Base-by-base conservation (phyloP, 306 rosid species). In the Pueraria montana region DNA sequence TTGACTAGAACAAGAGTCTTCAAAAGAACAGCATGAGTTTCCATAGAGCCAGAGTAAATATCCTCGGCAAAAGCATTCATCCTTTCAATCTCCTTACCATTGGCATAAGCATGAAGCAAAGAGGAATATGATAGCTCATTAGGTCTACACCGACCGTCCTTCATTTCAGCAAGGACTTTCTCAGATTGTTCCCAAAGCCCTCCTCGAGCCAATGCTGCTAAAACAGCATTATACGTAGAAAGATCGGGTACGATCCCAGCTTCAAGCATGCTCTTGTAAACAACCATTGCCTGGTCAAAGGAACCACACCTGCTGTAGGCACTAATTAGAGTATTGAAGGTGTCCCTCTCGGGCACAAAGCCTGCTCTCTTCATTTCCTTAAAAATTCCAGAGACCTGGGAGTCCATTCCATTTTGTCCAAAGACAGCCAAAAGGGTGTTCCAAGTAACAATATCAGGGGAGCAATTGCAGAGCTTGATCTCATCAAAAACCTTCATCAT, bases 311-410 rank as follows among this genome's bases (percentile, higher is more conserved):
- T 85, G 88, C 96, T 96, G 87, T 93, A 96, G 20, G 98, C 94
- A 88, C 99, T 86, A 49, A 96, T 92, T 6, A 96, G 83, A 23
- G 96, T 93, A 83, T 96, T 93, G 80, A 92, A 93, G 56, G 99
- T 93, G 82, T 93, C 97, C 87, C 97, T 88, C 86, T 96, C 97
- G 0, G 98, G 92, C 45, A 93, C 91, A 91, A 96, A 96, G 46
- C 99, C 99, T 16, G 99, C 97, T 83, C 98, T 92, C 88, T 93
- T 92, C 97, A 96, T 90, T 85, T 96, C 98, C 84, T 86, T 91
- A 79, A 93, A 96, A 32, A 93, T 94, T 72, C 92, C 93, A 0
- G 98, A 92, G 26, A 96, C 94, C 74, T 96, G 94, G 0, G 91
- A 86, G 73, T 91, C 94, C 98, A 96, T 90, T 81, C 92, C 94